Conservation (phyloP, 1,284 basidiomycete species). For the Thelephora terrestris region DNA sequence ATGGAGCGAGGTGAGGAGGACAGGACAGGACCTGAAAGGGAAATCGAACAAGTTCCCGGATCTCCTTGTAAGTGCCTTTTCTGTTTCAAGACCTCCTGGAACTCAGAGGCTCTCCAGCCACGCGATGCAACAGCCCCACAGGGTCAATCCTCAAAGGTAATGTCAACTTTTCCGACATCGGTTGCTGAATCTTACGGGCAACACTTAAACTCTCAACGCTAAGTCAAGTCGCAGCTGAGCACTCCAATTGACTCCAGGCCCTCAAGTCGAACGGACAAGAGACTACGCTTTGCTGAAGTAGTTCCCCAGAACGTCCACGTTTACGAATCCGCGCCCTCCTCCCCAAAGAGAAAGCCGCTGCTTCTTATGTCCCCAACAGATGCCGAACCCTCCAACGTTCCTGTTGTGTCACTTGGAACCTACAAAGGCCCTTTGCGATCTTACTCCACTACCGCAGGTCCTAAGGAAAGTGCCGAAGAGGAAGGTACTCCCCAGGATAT, state of each 20-base stretch:
- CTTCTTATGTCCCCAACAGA: slow-evolving; percentile 39
- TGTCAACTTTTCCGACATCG: neutral
- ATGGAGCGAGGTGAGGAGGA: slow-evolving; percentile 13
- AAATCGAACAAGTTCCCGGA: slow-evolving; percentile 1
- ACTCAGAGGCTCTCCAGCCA: neutral
- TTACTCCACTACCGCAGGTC: neutral
- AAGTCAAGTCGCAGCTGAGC: slow-evolving; percentile 14
- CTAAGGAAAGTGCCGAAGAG: slow-evolving; percentile 23
- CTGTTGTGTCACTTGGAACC: slow-evolving; percentile 42
- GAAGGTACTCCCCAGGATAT: slow-evolving; percentile 79
- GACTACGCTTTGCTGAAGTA: slow-evolving; percentile 45
- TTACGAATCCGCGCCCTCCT: slow-evolving; percentile 69
- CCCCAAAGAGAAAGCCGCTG: slow-evolving; percentile 43
- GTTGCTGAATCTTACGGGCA: slow-evolving; percentile 13
- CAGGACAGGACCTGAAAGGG: neutral
- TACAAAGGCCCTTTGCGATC: slow-evolving; percentile 24
- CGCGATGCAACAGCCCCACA: slow-evolving; percentile 4
- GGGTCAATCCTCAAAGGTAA: neutral
- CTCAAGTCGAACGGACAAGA: slow-evolving; percentile 30
- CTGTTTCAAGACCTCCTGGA: neutral
- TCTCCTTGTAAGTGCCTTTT: neutral
- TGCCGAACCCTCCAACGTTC: slow-evolving; percentile 21
- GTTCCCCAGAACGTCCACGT: slow-evolving; percentile 52
- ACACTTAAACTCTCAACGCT: slow-evolving; percentile 17
- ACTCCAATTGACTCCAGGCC: slow-evolving; percentile 28